phyloP scores from a whole-genome alignment of 768 basidiomycete species.

The Pleurotus salmoneostramineus region DNA sequence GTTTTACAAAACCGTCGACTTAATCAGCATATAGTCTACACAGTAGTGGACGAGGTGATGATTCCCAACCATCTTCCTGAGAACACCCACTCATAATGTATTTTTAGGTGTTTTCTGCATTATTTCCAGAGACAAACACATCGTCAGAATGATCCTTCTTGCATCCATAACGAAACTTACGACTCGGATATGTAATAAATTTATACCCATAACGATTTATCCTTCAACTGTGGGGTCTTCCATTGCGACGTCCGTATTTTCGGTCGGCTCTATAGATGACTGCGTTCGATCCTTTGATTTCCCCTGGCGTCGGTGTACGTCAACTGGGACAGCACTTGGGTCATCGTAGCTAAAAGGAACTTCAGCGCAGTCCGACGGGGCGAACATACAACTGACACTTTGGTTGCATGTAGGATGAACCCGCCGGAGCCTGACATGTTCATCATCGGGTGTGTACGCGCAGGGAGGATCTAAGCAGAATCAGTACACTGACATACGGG shows the following conservation, averaged over 20 bases:
- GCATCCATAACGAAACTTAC: conserved; percentile 7
- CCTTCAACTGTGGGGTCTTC: not conserved
- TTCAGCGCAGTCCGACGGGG: not conserved
- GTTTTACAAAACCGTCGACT: conserved; percentile 92
- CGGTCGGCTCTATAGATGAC: conserved; percentile 8
- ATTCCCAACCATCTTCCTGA: not conserved
- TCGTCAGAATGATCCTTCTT: not conserved
- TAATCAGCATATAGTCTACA: conserved; percentile 90
- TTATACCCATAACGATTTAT: not conserved
- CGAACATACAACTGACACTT: conserved; percentile 53
- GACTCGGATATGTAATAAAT: not conserved
- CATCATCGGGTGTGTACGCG: conserved; percentile 95
- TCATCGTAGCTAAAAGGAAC: conserved; percentile 54
- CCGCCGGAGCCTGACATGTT: conserved; percentile 86
- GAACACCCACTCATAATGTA: not conserved
- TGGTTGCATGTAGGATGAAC: conserved; percentile 79
- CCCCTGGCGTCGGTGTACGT: conserved; percentile 37
- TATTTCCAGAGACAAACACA: conserved; percentile 52
- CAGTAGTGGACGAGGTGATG: conserved; percentile 83
- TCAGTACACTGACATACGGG: not conserved
- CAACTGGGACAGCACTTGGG: conserved; percentile 52
- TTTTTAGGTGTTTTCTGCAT: conserved; percentile 48
- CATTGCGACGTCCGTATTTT: conserved; percentile 3
- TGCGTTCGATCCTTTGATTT: conserved; percentile 31
- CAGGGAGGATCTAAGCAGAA: conserved; percentile 68